Conservation (phyloP, 1,284 basidiomycete genomes). For the Ceratobasidium sp. region DNA sequence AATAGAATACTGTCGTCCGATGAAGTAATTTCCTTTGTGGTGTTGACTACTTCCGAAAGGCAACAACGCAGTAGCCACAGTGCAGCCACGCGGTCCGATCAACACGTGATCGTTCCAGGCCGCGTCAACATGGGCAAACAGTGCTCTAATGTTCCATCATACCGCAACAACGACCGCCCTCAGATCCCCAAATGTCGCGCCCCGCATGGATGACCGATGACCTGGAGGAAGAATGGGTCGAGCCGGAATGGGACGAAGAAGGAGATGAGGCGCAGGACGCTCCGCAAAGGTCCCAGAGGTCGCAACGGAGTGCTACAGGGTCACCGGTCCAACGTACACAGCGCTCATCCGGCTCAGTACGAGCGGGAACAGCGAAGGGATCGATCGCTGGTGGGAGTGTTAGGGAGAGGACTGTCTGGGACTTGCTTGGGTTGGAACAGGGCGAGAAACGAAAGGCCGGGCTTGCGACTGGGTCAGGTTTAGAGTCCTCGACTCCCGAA, state of each 20-base stretch:
- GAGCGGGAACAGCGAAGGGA: neutral
- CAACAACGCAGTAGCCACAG: too few relatives aligned
- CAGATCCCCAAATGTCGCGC: constrained; percentile 21
- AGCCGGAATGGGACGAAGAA: constrained; percentile 42
- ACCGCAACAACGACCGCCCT: constrained; percentile 39
- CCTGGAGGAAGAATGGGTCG: constrained; percentile 53
- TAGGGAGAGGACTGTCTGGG: constrained; percentile 22
- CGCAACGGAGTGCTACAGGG: constrained; percentile 10
- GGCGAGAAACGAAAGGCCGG: constrained; percentile 8
- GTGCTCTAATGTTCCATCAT: constrained; percentile 14
- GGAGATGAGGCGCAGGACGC: neutral
- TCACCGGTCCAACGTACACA: constrained; percentile 9
- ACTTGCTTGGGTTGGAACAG: constrained; percentile 11
- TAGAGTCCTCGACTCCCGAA: neutral
- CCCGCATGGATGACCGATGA: constrained; percentile 53
- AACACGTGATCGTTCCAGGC: constrained; percentile 27
- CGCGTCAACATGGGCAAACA: constrained; percentile 25
- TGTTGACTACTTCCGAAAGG: too few relatives aligned
- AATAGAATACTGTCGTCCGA: too few relatives aligned
- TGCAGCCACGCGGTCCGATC: neutral
- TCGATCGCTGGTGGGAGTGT: constrained; percentile 6
- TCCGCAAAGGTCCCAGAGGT: constrained; percentile 20
- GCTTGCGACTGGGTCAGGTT: constrained; percentile 3
- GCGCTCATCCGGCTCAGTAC: constrained; percentile 22
- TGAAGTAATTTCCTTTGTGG: too few relatives aligned